These are phyloP conservation scores for Calcarisporium arbuscula DNA, from an alignment of 2,329 filamentous ascomycete species.

Conservation along the genomic window DNA sequence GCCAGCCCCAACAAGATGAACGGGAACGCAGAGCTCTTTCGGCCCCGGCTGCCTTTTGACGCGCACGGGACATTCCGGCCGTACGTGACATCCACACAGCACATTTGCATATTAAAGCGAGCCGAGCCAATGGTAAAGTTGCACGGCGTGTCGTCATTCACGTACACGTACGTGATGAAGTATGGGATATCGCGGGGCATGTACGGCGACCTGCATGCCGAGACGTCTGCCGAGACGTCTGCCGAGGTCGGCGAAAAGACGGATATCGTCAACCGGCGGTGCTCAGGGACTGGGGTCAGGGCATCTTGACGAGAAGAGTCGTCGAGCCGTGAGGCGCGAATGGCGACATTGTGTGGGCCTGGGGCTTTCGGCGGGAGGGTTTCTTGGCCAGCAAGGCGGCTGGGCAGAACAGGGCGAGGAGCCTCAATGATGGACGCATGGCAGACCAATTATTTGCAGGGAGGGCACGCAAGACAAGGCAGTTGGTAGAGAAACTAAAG, in stretches of 20 bases:
- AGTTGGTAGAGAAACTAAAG: no score
- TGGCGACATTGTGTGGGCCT: conserved; percentile 4
- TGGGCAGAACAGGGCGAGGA: background rate
- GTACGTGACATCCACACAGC: conserved; percentile 5
- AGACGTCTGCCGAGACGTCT: conserved; percentile 1
- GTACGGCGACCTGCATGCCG: conserved; percentile 6
- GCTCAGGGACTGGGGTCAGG: conserved; percentile 3
- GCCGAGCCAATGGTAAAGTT: conserved; percentile 5
- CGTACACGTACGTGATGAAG: background rate
- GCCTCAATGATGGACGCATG: no score
- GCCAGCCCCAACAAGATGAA: conserved; percentile 2
- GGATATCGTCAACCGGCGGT: conserved; percentile 8
- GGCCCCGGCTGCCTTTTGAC: no score
- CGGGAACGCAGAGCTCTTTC: conserved; percentile 2
- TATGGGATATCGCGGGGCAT: conserved; percentile 4
- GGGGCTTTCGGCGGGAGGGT: conserved; percentile 2
- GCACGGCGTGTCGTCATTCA: background rate
- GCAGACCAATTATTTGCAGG: background rate
- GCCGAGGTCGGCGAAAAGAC: conserved; percentile 8
- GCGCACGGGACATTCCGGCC: no score
- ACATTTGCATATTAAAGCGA: conserved; percentile 2
- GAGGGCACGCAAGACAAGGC: conserved; percentile 2
- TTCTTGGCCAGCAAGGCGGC: conserved; percentile 2
- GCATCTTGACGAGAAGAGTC: conserved; percentile 7
- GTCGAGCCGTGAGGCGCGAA: conserved; percentile 7